Evolutionary conservation across 352 stramenopile species (phyloP).

Genomic region (Blastocystis sp.): DNA sequence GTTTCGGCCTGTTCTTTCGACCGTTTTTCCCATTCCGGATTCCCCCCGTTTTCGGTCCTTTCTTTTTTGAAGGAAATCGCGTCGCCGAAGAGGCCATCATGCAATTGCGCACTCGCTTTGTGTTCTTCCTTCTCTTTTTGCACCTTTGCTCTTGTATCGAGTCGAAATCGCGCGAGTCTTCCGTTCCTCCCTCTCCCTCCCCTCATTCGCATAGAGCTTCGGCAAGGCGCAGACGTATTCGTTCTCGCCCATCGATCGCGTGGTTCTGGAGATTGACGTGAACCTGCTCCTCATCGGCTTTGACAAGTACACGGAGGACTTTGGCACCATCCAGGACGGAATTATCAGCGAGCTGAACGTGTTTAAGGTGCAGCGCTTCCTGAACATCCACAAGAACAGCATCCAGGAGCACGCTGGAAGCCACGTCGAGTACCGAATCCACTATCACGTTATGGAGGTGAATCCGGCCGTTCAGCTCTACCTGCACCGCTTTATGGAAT

Average conservation of each 20-base stretch:
- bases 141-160: not conserved
- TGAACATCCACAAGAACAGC: slow-evolving; percentile 4
- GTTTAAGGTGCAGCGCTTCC: slow-evolving; percentile 57
- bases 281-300: slow-evolving; percentile 64
- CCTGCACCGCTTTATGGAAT: slow-evolving; percentile 29
- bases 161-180: not conserved
- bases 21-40: not conserved
- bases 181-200: not conserved
- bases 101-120: not conserved
- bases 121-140: not conserved
- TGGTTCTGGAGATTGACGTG: slow-evolving; percentile 29
- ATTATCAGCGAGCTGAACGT: slow-evolving; percentile 42
- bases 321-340: slow-evolving; percentile 16
- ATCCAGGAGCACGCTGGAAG: slow-evolving; percentile 43
- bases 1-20: not conserved
- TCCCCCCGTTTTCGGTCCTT: not conserved
- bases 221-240: not conserved
- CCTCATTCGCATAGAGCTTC: not conserved
- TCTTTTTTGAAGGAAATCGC: not conserved
- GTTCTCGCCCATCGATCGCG: slow-evolving; percentile 2
- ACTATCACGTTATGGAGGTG: slow-evolving; percentile 57
- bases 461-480: slow-evolving; percentile 43
- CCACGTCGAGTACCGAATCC: slow-evolving; percentile 38
- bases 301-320: slow-evolving; percentile 12
- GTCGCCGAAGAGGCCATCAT: not conserved